Percentiles rank a stretch among this genome's conserved stretches.
Conservation (phyloP, 2,329 filamentous ascomycete genomes). For the Alternaria brassicae region DNA sequence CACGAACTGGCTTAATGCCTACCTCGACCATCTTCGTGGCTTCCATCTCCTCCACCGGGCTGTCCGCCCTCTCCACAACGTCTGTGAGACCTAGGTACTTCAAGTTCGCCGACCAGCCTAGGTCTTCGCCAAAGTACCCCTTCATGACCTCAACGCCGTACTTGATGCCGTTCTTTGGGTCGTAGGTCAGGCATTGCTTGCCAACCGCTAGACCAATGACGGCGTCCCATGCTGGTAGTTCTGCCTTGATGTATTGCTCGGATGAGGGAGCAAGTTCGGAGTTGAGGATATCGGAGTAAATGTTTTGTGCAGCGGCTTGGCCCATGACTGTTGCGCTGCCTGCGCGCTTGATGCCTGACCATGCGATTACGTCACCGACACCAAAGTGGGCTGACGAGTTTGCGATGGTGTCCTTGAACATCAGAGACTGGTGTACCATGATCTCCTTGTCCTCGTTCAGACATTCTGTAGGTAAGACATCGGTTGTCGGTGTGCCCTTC, state of each 20-base stretch:
- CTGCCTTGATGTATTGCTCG: constrained; percentile 27
- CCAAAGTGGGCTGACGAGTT: constrained; percentile 71
- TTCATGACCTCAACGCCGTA: constrained; percentile 69
- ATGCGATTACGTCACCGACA: constrained; percentile 71
- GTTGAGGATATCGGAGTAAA: constrained; percentile 47
- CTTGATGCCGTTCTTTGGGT: constrained; percentile 63
- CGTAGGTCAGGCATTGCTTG: constrained; percentile 71
- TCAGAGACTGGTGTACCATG: constrained; percentile 63
- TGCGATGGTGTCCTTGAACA: constrained; percentile 61
- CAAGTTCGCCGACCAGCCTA: constrained; percentile 58
- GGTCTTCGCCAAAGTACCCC: constrained; percentile 71
- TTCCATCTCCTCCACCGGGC: constrained; percentile 21
- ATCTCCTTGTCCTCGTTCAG: constrained; percentile 72
- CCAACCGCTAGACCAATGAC: constrained; percentile 76
- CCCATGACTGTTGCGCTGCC: constrained; percentile 79
- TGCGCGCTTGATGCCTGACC: constrained; percentile 82
- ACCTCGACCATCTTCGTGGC: constrained; percentile 37
- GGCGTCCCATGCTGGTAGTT: constrained; percentile 50
- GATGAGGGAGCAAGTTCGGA: constrained; percentile 30
- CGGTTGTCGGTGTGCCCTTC: constrained; percentile 66
- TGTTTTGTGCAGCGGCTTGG: constrained; percentile 68
- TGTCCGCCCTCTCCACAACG: constrained; percentile 37
- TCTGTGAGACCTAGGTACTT: constrained; percentile 46
- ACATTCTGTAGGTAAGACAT: constrained; percentile 65
- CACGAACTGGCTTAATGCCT: constrained; percentile 39